Conservation (phyloP, 2,329 filamentous ascomycete species). For the Trichoderma oligosporum region DNA sequence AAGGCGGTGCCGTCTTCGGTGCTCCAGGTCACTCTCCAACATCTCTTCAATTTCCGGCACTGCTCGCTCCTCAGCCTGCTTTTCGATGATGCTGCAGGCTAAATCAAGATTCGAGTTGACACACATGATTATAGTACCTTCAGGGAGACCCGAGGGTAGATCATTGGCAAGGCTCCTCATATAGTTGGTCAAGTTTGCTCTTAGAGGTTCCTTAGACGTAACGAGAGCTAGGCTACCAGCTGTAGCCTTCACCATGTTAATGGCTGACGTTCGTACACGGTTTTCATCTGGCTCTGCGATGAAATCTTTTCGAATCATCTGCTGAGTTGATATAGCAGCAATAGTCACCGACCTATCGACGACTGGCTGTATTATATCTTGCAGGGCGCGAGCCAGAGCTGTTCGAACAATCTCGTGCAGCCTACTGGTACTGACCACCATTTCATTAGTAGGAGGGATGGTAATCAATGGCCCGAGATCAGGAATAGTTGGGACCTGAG, state of each 20-base stretch:
- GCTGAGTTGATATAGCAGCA: conserved; percentile 90
- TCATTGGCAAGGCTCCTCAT: conserved; percentile 68
- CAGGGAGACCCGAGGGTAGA: conserved; percentile 77
- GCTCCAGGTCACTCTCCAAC: conserved; percentile 75
- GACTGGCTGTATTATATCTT: conserved; percentile 95
- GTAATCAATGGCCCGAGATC: conserved; percentile 76
- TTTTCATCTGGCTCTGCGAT: conserved; percentile 88
- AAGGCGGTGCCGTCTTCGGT: conserved; percentile 69
- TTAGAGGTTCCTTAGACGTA: conserved; percentile 95
- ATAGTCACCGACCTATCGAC: conserved; percentile 98
- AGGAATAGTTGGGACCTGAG: conserved; percentile 74
- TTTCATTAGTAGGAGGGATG: conserved; percentile 76
- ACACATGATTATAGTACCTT: conserved; percentile 96
- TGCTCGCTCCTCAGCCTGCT: conserved; percentile 89
- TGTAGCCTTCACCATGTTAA: conserved; percentile 92
- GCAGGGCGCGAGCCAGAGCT: conserved; percentile 83
- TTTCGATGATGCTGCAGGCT: conserved; percentile 90
- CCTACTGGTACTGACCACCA: conserved; percentile 68
- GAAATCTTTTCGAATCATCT: conserved; percentile 96
- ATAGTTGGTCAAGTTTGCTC: conserved; percentile 96
- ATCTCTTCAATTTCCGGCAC: conserved; percentile 93
- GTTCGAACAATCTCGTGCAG: conserved; percentile 74
- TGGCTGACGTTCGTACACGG: conserved; percentile 77
- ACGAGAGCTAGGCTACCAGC: conserved; percentile 91
- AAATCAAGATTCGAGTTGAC: conserved; percentile 96